Conservation (phyloP, 1,284 basidiomycete genomes). For the Ganoderma leucocontextum region DNA sequence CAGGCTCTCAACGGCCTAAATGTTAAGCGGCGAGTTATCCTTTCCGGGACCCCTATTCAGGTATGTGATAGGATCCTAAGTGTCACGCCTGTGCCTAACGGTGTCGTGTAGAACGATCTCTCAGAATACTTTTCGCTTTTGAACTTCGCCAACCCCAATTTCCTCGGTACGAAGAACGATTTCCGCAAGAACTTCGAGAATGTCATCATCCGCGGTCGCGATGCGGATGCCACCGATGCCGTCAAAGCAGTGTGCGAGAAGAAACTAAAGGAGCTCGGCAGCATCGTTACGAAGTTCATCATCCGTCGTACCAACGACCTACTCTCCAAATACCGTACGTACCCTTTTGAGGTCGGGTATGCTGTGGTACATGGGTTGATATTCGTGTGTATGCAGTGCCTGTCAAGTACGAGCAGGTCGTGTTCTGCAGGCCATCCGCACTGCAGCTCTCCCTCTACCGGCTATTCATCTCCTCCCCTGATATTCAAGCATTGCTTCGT, state of each 20-base stretch:
- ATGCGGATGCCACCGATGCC: constrained; percentile 88
- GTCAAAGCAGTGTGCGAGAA: constrained; percentile 87
- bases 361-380: constrained; percentile 12
- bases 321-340: constrained; percentile 94
- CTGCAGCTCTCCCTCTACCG: constrained; percentile 93
- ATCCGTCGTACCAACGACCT: constrained; percentile 97
- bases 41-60: constrained; percentile 97
- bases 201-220: constrained; percentile 92
- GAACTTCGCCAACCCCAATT: constrained; percentile 97
- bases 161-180: constrained; percentile 90
- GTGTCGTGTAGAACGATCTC: constrained; percentile 81
- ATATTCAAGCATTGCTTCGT: constrained; percentile 91
- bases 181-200: constrained; percentile 98
- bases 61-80: constrained; percentile 44
- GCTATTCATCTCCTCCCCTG: constrained; percentile 93
- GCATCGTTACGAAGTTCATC: constrained; percentile 94
- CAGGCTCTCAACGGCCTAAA: constrained; percentile 86
- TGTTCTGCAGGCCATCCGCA: constrained; percentile 92
- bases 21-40: constrained; percentile 93
- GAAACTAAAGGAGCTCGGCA: constrained; percentile 94
- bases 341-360: constrained; percentile 2
- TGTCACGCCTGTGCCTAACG: constrained; percentile 5
- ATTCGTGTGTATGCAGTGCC: constrained; percentile 72
- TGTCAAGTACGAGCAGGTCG: constrained; percentile 99
- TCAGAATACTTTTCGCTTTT: constrained; percentile 97